These are phyloP conservation scores for Penicillium vulpinum DNA, from an alignment of 2,329 filamentous ascomycete genomes.

Conservation along the genomic window DNA sequence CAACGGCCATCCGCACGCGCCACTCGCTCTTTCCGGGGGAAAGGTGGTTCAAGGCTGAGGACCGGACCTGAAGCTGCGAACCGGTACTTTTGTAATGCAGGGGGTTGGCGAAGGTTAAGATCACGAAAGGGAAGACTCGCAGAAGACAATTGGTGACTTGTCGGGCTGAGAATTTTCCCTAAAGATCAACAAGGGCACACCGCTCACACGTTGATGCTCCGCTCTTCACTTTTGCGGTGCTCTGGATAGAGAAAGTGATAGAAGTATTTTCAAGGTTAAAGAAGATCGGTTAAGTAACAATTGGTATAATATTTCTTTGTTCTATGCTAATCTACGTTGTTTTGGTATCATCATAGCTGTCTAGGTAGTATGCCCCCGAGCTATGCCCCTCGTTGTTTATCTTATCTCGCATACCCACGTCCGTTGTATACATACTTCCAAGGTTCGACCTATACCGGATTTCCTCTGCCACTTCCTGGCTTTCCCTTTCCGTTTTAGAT, in stretches of 20 bases:
- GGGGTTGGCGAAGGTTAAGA: neutral
- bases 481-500: no score
- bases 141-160: slow-evolving; percentile 17
- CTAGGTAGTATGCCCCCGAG: neutral
- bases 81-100: neutral
- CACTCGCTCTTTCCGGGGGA: slow-evolving; percentile 7
- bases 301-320: neutral
- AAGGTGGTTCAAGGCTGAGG: neutral
- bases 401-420: slow-evolving; percentile 20
- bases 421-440: neutral
- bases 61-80: neutral
- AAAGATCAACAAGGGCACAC: slow-evolving; percentile 16
- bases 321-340: neutral
- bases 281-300: neutral
- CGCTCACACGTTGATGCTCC: slow-evolving; percentile 18
- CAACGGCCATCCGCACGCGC: slow-evolving; percentile 23
- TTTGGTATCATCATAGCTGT: slow-evolving; percentile 8
- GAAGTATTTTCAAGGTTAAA: neutral
- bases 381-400: slow-evolving; percentile 29
- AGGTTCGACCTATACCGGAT: no score
- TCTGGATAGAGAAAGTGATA: neutral
- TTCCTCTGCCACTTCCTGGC: no score
- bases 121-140: slow-evolving; percentile 6
- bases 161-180: slow-evolving; percentile 24
- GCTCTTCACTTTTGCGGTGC: neutral